Base-by-base conservation (phyloP, 176 grass and related monocot species). In the Elaeis guineensis region DNA sequence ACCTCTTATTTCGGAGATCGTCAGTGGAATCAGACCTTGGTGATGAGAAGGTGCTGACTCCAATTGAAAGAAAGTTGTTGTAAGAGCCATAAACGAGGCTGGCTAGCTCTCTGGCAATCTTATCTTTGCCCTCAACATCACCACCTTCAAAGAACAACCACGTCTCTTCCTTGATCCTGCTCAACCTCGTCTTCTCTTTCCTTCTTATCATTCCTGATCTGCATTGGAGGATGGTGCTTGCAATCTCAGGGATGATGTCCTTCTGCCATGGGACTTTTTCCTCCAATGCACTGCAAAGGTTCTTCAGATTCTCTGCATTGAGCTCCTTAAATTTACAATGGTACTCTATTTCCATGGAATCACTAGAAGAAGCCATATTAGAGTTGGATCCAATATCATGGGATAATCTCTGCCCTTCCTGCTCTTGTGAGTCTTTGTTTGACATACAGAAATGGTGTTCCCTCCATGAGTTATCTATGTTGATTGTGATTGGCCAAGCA, bases 291-390 rank as follows among this genome's bases (percentile, higher is more conserved):
- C n/a, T 55, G 65, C 86, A 96, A 7, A 96, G 83, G 1, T 78
- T 17, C 83, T 96, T 96, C 15, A 96, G 80, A 63, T 87, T 96
- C 72, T 84, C 80, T 19, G 91, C 80, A 65, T 74, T 90, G 54
- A 96, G 91, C 83, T 96, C 91, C 78, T 96, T 96, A 69, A 90
- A 96, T 75, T n/a, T 96, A 17, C 83, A 80, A 16, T 63, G 72
- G 57, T 59, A 75, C 49, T 87, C 86, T 53, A 77, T 77, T 68
- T 90, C 80, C 61, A 96, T 80, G 6, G 85, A 86, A 22, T 80
- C 80, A 16, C 75, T 72, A 0, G 79, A 82, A 26, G 76, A 59
- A 44, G 32, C 3, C 28, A 5, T 48, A 12, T 50, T 49, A 48
- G 26, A 9, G 28, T 55, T 35, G 28, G 28, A 21, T 17, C 35